A percentile compares a stretch with the other conserved stretches of the same genome.
Conservation (phyloP, 1,284 basidiomycete genomes). For the Fomes fomentarius region DNA sequence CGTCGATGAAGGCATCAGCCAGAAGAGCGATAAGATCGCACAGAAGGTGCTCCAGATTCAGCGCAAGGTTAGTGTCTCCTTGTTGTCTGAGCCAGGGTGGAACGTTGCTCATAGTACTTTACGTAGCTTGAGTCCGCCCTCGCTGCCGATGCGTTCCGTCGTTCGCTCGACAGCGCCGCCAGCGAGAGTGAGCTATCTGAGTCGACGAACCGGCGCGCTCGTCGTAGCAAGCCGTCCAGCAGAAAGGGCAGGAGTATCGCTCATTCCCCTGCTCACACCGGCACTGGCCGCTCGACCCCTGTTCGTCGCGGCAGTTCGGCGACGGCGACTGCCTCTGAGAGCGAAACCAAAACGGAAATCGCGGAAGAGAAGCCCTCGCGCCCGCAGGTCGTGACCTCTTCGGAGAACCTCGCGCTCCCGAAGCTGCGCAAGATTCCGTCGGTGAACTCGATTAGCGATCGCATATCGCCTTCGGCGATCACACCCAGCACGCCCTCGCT, state of each 20-base stretch:
- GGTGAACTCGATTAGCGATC: slow-evolving; percentile 28
- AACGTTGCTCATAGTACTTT: slow-evolving; percentile 10
- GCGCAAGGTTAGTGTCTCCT: slow-evolving; percentile 60
- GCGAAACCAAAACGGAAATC: slow-evolving; percentile 22
- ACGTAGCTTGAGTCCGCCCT: slow-evolving; percentile 72
- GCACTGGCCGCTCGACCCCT: slow-evolving; percentile 24
- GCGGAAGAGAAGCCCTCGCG: slow-evolving; percentile 15
- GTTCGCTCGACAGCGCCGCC: slow-evolving; percentile 39
- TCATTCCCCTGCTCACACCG: slow-evolving; percentile 22
- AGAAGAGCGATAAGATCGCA: slow-evolving; percentile 81
- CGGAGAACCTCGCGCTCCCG: slow-evolving; percentile 20
- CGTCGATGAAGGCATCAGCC: slow-evolving; percentile 81
- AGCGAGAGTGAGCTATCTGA: slow-evolving; percentile 53
- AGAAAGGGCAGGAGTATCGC: slow-evolving; percentile 22
- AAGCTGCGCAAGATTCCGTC: slow-evolving; percentile 40
- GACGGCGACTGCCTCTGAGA: slow-evolving; percentile 9
- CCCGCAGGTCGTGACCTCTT: slow-evolving; percentile 15
- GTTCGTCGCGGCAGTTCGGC: slow-evolving; percentile 14
- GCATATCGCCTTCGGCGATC: slow-evolving; percentile 35
- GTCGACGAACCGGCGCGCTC: slow-evolving; percentile 22
- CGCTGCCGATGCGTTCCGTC: slow-evolving; percentile 55
- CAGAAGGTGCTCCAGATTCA: slow-evolving; percentile 84
- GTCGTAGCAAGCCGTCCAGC: slow-evolving; percentile 21
- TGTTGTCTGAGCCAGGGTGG: neutral
- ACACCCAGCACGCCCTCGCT: slow-evolving; percentile 45